Percentiles rank a stretch among this genome's conserved stretches.
Evolutionary conservation across 257 asterid species (phyloP).

Genomic region (Leptodermis oblonga): DNA sequence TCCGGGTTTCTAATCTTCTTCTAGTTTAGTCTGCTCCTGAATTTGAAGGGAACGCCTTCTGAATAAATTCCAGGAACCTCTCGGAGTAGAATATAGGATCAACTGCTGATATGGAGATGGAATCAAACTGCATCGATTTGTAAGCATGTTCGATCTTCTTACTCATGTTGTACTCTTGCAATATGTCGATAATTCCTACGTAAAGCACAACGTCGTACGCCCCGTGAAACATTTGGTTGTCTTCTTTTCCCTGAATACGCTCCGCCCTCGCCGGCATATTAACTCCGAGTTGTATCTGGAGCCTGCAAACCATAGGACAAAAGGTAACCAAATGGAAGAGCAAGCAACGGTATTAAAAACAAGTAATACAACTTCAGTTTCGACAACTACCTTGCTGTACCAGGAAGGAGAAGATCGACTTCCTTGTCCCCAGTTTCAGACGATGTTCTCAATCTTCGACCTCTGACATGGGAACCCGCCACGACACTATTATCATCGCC

Average conservation of each 20-base stretch:
- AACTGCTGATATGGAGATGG: slow-evolving; percentile 81
- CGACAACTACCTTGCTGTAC: slow-evolving; percentile 78
- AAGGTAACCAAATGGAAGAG: neutral
- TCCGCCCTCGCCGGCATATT: slow-evolving; percentile 99
- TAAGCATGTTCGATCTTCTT: slow-evolving; percentile 89
- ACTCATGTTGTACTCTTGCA: slow-evolving; percentile 85
- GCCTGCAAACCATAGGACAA: slow-evolving; percentile 40
- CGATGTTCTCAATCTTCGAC: slow-evolving; percentile 77
- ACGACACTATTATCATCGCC: slow-evolving; percentile 54
- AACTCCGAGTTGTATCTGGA: slow-evolving; percentile 97
- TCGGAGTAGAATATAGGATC: slow-evolving; percentile 85
- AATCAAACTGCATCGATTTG: slow-evolving; percentile 78
- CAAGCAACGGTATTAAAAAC: too few species aligned
- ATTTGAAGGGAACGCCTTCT: slow-evolving; percentile 73
- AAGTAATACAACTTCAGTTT: neutral
- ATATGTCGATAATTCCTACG: slow-evolving; percentile 87
- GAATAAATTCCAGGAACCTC: slow-evolving; percentile 77
- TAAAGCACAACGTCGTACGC: slow-evolving; percentile 86
- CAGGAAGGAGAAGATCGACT: slow-evolving; percentile 98
- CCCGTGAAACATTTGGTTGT: slow-evolving; percentile 57
- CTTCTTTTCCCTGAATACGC: slow-evolving; percentile 41
- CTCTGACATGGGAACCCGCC: slow-evolving; percentile 88
- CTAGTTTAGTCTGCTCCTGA: slow-evolving; percentile 25
- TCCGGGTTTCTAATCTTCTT: neutral
- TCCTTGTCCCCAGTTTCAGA: slow-evolving; percentile 89